phyloP scores from a whole-genome alignment of 2,329 filamentous ascomycete genomes.

The Trichoderma gracile region DNA sequence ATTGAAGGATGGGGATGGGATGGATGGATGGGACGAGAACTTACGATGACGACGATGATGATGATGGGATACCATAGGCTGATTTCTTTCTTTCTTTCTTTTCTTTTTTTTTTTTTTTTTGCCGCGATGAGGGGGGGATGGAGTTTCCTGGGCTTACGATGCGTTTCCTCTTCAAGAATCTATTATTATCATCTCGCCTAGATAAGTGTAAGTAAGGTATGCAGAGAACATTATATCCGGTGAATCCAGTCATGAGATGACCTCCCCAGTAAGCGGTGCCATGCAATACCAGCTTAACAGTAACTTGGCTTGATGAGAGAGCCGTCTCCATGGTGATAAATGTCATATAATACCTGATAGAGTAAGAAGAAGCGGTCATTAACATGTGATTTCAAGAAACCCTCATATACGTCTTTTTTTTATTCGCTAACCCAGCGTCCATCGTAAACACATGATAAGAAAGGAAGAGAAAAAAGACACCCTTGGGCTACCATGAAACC shows the following conservation, averaged over 20 bases:
- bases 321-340: too few relatives aligned
- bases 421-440: constrained; percentile 18
- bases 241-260: background rate
- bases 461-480: background rate
- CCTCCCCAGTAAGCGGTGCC: too few relatives aligned
- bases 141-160: constrained; percentile 23
- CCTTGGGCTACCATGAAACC: constrained; percentile 4
- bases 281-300: too few relatives aligned
- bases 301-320: too few relatives aligned
- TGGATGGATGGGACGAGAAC: background rate
- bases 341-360: too few relatives aligned
- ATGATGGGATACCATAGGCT: constrained; percentile 23
- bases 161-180: background rate
- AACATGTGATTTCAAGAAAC: background rate
- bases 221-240: background rate
- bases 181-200: constrained; percentile 16
- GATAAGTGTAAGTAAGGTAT: constrained; percentile 11
- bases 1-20: background rate
- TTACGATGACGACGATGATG: background rate
- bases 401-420: constrained; percentile 2
- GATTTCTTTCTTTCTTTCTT: background rate
- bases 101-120: too few relatives aligned
- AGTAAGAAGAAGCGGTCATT: background rate
- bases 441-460: background rate
- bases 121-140: background rate